A percentile compares a stretch with the other conserved stretches of the same genome.
These are phyloP conservation scores for Sclerotinia borealis DNA, from an alignment of 2,329 filamentous ascomycete genomes.

Conservation along the genomic window DNA sequence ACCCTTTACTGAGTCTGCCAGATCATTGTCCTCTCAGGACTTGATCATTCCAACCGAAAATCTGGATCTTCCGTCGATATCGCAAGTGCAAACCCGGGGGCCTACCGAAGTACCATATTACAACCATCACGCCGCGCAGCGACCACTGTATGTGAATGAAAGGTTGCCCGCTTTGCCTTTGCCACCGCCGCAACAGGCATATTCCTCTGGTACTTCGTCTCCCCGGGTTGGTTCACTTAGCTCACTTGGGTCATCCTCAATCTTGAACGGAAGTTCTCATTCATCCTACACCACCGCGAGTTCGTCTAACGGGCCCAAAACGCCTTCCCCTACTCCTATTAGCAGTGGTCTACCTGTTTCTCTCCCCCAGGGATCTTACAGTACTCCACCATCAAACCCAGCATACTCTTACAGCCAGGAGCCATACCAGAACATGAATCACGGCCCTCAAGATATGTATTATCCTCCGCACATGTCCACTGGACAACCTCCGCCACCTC, in stretches of 20 bases:
- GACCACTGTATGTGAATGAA: slow-evolving; percentile 63
- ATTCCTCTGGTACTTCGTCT: slow-evolving; percentile 66
- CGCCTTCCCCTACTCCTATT: slow-evolving; percentile 63
- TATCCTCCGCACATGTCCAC: slow-evolving; percentile 75
- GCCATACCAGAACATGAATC: slow-evolving; percentile 64
- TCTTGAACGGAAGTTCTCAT: slow-evolving; percentile 47
- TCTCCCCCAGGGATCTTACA: slow-evolving; percentile 33
- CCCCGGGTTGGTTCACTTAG: slow-evolving; percentile 66
- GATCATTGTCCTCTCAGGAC: slow-evolving; percentile 29
- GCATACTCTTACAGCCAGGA: slow-evolving; percentile 38
- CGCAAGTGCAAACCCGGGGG: slow-evolving; percentile 76
- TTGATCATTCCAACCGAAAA: slow-evolving; percentile 61
- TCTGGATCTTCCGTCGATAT: slow-evolving; percentile 88
- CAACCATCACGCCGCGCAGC: slow-evolving; percentile 58
- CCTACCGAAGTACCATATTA: slow-evolving; percentile 65
- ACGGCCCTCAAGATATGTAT: slow-evolving; percentile 76
- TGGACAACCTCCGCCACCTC: slow-evolving; percentile 66
- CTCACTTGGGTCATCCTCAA: slow-evolving; percentile 54
- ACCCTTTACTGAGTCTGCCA: slow-evolving; percentile 25
- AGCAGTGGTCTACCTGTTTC: slow-evolving; percentile 40
- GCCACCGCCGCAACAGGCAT: slow-evolving; percentile 55
- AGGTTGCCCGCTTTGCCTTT: slow-evolving; percentile 66
- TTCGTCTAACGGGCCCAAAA: slow-evolving; percentile 61
- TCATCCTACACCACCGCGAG: slow-evolving; percentile 48
- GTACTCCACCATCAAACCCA: slow-evolving; percentile 33